Base-by-base conservation (phyloP, 768 basidiomycete genomes). In the Pleurotus djamor region DNA sequence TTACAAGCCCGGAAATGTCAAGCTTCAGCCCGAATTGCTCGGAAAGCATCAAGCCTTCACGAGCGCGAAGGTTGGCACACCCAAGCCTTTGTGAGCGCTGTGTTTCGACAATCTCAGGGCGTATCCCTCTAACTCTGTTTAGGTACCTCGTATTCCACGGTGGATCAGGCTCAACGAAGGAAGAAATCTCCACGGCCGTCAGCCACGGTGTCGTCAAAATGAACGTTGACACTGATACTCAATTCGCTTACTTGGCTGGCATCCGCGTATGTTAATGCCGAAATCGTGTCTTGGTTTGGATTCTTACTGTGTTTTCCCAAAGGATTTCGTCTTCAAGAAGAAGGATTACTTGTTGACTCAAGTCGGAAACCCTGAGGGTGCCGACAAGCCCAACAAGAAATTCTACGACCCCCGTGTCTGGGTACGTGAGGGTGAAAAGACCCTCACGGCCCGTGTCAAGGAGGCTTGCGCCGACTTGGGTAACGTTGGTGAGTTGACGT, bases 71-170 rank as follows among this genome's bases (percentile, higher is more conserved):
- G 71, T 91, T 62, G 83, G 83, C 48, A 79, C 82, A 64, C 71
- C 76, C 61, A 74, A 81, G 69, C 97, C 97, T 63, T 77, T 97
- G 92, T 96, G 63, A 71, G 91, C 76, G 8, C n/a, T 10, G 21
- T 36, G 10, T 0, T 58, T 21, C 21, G 21, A 54, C 10, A 21
- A 51, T 38, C 49, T 35, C 21, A 28, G 21, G 35, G 3, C 9
- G 7, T 41, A 21, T 33, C 13, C 36, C 33, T 48, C n/a, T 63
- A 62, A 35, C 57, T 10, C 44, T 28, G 6, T 60, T 17, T 3
- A 94, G 93, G 66, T 98, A 89, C 86, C 92, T 98, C 62, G 97
- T 98, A 75, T 99, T 98, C 94, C 97, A 99, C 79, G 97, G 97
- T 76, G 97, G 97, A 64, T 98, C 97, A 56, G 97, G 97, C 48